Conservation (phyloP, 176 grass and related monocot species). For the Triticum timopheevii region DNA sequence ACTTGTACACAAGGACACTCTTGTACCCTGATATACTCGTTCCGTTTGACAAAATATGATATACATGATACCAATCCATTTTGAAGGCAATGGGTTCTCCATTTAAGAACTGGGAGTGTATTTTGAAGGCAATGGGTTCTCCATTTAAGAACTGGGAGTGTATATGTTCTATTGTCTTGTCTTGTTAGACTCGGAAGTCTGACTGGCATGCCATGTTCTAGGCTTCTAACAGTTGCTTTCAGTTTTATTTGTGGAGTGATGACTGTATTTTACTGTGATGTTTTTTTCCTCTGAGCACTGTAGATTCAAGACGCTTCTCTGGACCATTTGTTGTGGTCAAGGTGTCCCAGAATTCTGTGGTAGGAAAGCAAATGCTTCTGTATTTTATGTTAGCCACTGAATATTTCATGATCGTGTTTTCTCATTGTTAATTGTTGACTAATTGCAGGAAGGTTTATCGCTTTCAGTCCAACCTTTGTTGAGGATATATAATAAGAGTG, state of each 20-base stretch:
- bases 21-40: background rate
- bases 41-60: background rate
- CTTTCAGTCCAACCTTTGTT: conserved; percentile 74
- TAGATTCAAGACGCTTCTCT: conserved; percentile 71
- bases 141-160: background rate
- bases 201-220: conserved; percentile 5
- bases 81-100: background rate
- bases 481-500: conserved; percentile 77
- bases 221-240: background rate
- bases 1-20: background rate
- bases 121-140: background rate
- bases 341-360: conserved; percentile 69
- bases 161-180: background rate
- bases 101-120: background rate
- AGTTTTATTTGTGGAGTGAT: background rate
- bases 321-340: conserved; percentile 86
- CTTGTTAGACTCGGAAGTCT: conserved; percentile 17
- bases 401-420: conserved; percentile 26
- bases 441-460: conserved; percentile 76
- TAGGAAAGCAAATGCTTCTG: conserved; percentile 31
- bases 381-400: conserved; percentile 19
- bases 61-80: background rate
- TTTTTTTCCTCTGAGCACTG: conserved; percentile 17
- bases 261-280: background rate
- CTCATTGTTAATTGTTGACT: conserved; percentile 29